These are phyloP conservation scores for Fragaria iinumae DNA, from an alignment of 306 rosid genomes.

Conservation along the genomic window DNA sequence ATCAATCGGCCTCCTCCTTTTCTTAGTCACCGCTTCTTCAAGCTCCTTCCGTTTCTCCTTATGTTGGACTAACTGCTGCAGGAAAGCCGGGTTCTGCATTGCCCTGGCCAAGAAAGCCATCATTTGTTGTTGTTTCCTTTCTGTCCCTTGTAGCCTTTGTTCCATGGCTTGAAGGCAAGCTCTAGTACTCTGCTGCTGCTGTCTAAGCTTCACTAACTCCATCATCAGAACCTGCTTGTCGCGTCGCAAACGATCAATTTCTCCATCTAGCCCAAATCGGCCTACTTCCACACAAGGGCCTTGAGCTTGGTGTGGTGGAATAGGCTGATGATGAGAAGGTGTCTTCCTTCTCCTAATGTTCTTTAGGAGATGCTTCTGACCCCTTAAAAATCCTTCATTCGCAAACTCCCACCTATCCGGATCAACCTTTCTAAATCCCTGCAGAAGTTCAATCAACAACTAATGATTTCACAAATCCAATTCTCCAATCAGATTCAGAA, in stretches of 20 bases:
- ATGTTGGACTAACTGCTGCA: conserved; percentile 56
- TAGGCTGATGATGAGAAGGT: conserved; percentile 27
- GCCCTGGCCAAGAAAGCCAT: conserved; percentile 84
- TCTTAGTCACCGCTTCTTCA: conserved; percentile 64
- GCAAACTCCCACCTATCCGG: conserved; percentile 88
- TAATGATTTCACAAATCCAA: conserved; percentile 17
- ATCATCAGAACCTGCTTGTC: conserved; percentile 58
- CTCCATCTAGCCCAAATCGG: conserved; percentile 49
- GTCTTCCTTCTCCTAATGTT: conserved; percentile 63
- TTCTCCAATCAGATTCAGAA: conserved; percentile 10
- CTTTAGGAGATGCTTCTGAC: conserved; percentile 60
- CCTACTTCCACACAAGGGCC: conserved; percentile 50
- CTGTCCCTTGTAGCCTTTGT: conserved; percentile 61
- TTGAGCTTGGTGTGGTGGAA: conserved; percentile 38
- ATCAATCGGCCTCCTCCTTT: conserved; percentile 69
- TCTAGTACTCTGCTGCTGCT: conserved; percentile 63
- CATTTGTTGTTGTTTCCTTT: conserved; percentile 74
- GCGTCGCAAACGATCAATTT: conserved; percentile 53
- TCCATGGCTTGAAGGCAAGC: conserved; percentile 62
- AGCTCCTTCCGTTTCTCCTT: conserved; percentile 56
- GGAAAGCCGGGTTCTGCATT: conserved; percentile 63
- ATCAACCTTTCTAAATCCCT: conserved; percentile 90
- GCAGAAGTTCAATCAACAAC: conserved; percentile 28
- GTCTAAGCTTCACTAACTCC: conserved; percentile 74
- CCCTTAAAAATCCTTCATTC: conserved; percentile 68